Percentiles rank a stretch among this genome's conserved stretches.
phyloP scores from a whole-genome alignment of 768 basidiomycete species.

The Trametes cingulata region DNA sequence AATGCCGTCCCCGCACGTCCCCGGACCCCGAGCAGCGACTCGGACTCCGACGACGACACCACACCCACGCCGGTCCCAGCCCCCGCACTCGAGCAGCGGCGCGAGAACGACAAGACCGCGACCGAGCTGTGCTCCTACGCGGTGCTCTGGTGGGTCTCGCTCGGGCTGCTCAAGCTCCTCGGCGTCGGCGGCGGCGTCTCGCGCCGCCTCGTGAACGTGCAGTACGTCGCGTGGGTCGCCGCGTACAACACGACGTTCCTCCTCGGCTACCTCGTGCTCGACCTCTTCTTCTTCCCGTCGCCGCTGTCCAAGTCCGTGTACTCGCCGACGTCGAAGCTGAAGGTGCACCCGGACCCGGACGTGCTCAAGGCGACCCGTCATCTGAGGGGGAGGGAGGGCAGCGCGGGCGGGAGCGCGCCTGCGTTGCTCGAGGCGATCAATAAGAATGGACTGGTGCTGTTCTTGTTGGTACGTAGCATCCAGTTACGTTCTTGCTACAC shows the following conservation, averaged over 20 bases:
- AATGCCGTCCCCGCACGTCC: neutral
- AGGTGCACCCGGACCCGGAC: slow-evolving; percentile 33
- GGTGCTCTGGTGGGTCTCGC: slow-evolving; percentile 72
- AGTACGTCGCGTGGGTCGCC: slow-evolving; percentile 87
- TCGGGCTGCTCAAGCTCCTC: slow-evolving; percentile 41
- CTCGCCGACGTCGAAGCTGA: slow-evolving; percentile 38
- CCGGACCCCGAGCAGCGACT: slow-evolving; percentile 21
- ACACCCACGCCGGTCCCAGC: neutral
- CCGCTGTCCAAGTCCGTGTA: slow-evolving; percentile 36
- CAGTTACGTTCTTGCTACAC: no score
- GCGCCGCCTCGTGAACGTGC: slow-evolving; percentile 70
- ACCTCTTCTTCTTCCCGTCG: slow-evolving; percentile 65
- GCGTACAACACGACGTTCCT: slow-evolving; percentile 90
- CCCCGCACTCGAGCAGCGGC: slow-evolving; percentile 32
- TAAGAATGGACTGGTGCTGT: slow-evolving; percentile 73
- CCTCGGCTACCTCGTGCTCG: slow-evolving; percentile 75
- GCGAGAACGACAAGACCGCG: slow-evolving; percentile 72
- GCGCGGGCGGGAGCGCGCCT: slow-evolving; percentile 38
- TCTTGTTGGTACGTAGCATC: slow-evolving; percentile 67
- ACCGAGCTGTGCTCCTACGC: slow-evolving; percentile 78
- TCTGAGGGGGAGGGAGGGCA: slow-evolving; percentile 27
- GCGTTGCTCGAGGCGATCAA: slow-evolving; percentile 80
- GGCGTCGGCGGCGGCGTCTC: slow-evolving; percentile 49
- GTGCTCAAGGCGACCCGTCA: slow-evolving; percentile 26
- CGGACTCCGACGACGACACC: slow-evolving; percentile 18